These are phyloP conservation scores for Bolboschoenus planiculmis DNA, from an alignment of 176 grass and related monocot genomes.

Conservation along the genomic window DNA sequence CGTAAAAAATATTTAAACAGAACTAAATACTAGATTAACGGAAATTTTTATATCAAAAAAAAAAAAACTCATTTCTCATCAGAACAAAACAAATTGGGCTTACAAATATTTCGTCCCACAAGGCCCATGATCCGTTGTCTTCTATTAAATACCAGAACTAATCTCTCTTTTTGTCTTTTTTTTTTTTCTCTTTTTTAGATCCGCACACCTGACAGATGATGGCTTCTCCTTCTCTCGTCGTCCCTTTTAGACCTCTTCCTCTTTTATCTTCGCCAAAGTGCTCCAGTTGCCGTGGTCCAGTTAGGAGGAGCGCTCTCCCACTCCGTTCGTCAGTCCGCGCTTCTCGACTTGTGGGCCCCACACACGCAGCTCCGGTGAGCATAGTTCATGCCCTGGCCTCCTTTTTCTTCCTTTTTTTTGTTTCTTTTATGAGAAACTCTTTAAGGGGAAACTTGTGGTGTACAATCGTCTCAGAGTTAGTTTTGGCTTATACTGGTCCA, in stretches of 20 bases:
- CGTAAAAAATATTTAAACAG: too few relatives aligned
- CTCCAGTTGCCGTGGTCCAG: neutral
- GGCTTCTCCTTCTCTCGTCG: neutral
- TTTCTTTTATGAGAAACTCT: neutral
- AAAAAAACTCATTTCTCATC: too few relatives aligned
- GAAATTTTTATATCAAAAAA: too few relatives aligned
- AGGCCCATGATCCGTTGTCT: neutral
- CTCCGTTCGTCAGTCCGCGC: neutral
- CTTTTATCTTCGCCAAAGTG: constrained; percentile 6
- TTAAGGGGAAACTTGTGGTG: neutral
- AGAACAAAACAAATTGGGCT: too few relatives aligned
- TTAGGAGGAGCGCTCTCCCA: neutral
- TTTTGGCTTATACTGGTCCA: neutral
- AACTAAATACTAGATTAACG: too few relatives aligned
- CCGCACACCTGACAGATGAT: neutral
- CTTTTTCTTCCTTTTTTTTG: neutral
- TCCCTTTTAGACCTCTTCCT: neutral
- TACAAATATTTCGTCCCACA: neutral
- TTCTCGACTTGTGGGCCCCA: neutral
- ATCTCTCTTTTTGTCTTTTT: neutral
- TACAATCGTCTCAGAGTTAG: neutral
- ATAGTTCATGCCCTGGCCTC: neutral
- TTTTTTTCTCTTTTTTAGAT: neutral
- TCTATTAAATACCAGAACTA: neutral
- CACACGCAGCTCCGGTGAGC: neutral